Evolutionary conservation across 352 stramenopile species (phyloP).

Genomic region (Peronospora farinosa): DNA sequence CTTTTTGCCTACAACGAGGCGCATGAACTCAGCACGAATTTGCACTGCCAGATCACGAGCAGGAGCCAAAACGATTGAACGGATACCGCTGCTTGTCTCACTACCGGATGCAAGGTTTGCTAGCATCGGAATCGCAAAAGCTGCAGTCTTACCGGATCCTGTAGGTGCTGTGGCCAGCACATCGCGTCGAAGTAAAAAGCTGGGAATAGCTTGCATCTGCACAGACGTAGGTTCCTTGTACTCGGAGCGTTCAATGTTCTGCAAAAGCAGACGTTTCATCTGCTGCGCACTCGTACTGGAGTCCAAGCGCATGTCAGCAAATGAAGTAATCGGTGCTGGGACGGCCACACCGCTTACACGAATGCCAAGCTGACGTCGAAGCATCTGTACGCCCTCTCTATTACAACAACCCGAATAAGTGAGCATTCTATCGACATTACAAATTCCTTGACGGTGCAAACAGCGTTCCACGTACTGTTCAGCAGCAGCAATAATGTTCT

Average conservation of each 20-base stretch:
- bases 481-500: conserved; percentile 9
- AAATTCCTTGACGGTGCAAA: neutral
- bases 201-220: conserved; percentile 96
- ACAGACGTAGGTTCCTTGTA: conserved; percentile 99
- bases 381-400: conserved; percentile 50
- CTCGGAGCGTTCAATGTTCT: conserved; percentile 81
- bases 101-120: conserved; percentile 47
- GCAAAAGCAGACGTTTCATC: conserved; percentile 59
- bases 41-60: conserved; percentile 97
- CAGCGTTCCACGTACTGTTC: conserved; percentile 22
- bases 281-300: conserved; percentile 39
- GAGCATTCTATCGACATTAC: neutral
- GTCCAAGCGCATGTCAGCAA: conserved; percentile 60
- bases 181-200: conserved; percentile 86
- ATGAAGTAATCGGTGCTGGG: conserved; percentile 69
- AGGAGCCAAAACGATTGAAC: conserved; percentile 92
- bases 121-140: conserved; percentile 95
- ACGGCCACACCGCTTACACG: conserved; percentile 58
- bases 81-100: conserved; percentile 58
- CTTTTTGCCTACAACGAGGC: conserved; percentile 84
- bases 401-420: conserved; percentile 5
- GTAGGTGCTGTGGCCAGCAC: conserved; percentile 95
- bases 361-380: conserved; percentile 80
- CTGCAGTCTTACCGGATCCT: conserved; percentile 96
- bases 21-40: conserved; percentile 92